Evolutionary conservation across 768 basidiomycete species (phyloP).

Genomic region (Stropharia rugosoannulata): DNA sequence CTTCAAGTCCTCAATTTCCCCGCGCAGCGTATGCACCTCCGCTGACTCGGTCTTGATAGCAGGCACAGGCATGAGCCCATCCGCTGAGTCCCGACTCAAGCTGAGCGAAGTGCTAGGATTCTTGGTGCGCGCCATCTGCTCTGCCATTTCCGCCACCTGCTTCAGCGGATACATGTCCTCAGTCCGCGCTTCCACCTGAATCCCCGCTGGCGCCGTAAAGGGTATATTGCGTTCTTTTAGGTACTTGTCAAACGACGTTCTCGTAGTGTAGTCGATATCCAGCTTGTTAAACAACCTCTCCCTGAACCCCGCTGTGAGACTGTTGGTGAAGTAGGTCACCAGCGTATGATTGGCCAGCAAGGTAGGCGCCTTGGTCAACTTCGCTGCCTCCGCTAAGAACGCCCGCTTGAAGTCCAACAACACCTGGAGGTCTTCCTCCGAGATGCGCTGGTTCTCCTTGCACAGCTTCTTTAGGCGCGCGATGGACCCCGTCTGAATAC

Average conservation of each 20-base stretch:
- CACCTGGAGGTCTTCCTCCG: neutral
- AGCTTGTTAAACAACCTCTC: neutral
- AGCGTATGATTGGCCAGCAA: constrained; percentile 1
- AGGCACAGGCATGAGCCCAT: too few species aligned
- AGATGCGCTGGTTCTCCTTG: neutral
- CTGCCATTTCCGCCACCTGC: neutral
- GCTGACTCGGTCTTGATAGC: too few species aligned
- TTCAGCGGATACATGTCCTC: neutral
- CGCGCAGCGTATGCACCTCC: too few species aligned
- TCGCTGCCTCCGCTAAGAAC: neutral
- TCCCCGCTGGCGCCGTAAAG: neutral
- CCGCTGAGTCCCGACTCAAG: too few species aligned
- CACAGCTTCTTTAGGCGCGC: neutral
- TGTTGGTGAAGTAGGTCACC: neutral
- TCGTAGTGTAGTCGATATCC: neutral
- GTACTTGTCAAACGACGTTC: neutral
- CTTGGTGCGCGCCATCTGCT: too few species aligned
- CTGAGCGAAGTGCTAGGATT: too few species aligned
- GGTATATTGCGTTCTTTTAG: neutral
- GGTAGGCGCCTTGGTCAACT: neutral
- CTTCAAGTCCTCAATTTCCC: too few species aligned
- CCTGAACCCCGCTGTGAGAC: neutral
- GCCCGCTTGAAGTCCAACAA: neutral
- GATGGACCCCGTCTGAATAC: neutral
- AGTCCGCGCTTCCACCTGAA: neutral